These are phyloP conservation scores for Chaetomium sp. DNA, from an alignment of 2,329 filamentous ascomycete genomes.

Conservation along the genomic window DNA sequence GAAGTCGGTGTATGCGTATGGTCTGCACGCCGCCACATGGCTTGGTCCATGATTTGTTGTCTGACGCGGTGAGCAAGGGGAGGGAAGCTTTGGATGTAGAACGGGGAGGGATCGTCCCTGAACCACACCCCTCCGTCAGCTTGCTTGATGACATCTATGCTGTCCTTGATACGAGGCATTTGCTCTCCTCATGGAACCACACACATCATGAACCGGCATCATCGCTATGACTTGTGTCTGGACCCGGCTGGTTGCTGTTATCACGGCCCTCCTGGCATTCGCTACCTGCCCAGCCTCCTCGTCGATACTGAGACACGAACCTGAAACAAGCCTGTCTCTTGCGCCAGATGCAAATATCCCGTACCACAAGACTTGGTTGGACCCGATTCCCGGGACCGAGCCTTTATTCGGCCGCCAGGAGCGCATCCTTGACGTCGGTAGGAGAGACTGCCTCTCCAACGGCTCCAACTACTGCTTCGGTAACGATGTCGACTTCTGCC, in stretches of 20 bases:
- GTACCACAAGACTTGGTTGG: conserved; percentile 21
- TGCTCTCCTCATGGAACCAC: conserved; percentile 7
- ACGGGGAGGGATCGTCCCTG: conserved; percentile 8
- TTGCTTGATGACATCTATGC: conserved; percentile 4
- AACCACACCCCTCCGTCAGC: conserved; percentile 5
- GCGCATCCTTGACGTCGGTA: conserved; percentile 26
- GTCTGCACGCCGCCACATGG: conserved; percentile 27
- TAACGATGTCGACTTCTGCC: conserved; percentile 36
- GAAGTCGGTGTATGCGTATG: conserved; percentile 26
- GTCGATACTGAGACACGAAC: not conserved
- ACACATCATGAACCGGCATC: conserved; percentile 30
- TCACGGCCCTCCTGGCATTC: not conserved
- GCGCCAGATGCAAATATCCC: conserved; percentile 1
- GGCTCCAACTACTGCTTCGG: conserved; percentile 42
- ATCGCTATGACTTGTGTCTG: conserved; percentile 27
- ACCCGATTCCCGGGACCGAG: conserved; percentile 30
- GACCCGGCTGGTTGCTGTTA: conserved; percentile 24
- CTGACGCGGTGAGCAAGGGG: conserved; percentile 24
- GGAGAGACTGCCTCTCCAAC: conserved; percentile 39
- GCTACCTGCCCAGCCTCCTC: conserved; percentile 4
- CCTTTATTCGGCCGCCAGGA: conserved; percentile 31
- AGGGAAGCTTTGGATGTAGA: conserved; percentile 17
- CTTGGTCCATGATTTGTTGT: conserved; percentile 28
- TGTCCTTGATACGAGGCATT: not conserved
- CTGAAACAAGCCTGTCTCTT: conserved; percentile 8